Evolutionary conservation across 192 early-diverging fungal genomes (phyloP), one percentile per base, ranked within the genome.

Genomic region (Coemansia reversa): DNA sequence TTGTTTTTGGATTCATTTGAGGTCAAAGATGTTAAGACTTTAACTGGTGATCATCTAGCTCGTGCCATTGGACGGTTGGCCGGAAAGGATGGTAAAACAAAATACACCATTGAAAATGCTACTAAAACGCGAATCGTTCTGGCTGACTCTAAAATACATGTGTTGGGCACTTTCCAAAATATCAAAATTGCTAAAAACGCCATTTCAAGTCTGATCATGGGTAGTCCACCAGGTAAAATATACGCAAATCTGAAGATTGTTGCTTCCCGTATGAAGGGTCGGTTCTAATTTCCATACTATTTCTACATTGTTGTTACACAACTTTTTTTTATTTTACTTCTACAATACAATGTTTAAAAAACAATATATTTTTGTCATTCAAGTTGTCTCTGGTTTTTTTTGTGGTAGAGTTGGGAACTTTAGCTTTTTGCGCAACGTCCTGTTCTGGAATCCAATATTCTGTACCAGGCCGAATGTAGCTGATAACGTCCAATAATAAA

Each of bases 31-130:
- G 87, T 99, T 28, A 95, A 96, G 84, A 96, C 93, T 6, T 75
- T 99, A 45, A 86, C 88, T 42, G 95, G 95, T 25, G 97, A 99
- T 74, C 94, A 99, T 76, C 79, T 99, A 76, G 91, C 93, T 20
- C 89, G 97, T 58, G 97, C 97, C 18, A 95, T 99, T 70, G 97
- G 97, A 63, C 93, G 97, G 68, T 94, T 99, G 83, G 95, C 95
- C 22, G 97, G 97, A 49, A 94, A 95, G 75, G 92, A 95, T 62
- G 97, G 97, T 51, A 95, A 96, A 72, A 97, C 95, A 7, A 95
- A 95, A 70, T 97, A 89, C 62, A 93, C 97, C 5, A 99, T 99
- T 63, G 97, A 99, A 74, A 99, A 99, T 72, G 88, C 94, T 8
- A 93, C 91, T 51, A 92, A 95, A 71, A 99, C 95, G 0, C 86